Evolutionary conservation across 352 stramenopile species (phyloP), one percentile per base, ranked within the genome.

Genomic region (Globisporangium cylindrosporum): DNA sequence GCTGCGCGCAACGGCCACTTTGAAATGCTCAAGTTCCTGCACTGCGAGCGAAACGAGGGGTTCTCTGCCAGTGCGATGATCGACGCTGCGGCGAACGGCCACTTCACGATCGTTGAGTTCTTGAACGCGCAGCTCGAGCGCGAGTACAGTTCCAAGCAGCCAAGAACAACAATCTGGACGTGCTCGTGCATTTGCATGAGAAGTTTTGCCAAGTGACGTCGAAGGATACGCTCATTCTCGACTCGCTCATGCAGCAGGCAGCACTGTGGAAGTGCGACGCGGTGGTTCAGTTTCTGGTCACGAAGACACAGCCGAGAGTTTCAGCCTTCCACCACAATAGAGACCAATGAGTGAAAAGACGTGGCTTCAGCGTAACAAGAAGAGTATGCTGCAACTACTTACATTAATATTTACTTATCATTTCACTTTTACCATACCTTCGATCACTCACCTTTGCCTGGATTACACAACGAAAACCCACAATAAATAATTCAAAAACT

Each of bases 401-500:
- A 7, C 24, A 56, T 56, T 29, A 56, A 29, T 32, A 56, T 29
- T 56, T 20, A 12, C 24, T 56, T 27, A 56, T 22, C 22, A 56
- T 56, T 24, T 32, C n/a, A 27, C 20, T 27, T 27, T 51, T n/a
- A 9, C 6, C 46, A 22, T 41, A 41, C 10, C 34, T 41, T 41
- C 34, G 34, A 41, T 12, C 8, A 9, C 22, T 22, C 9, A 20
- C 6, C 27, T 32, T 32, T 32, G 27, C 10, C 15, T 53, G 3
- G n/a, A 20, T 1, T 29, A 4, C n/a, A 32, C 22, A 1, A 18
- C 5, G 15, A 4, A 24, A 56, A 56, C 12, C 1, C 14, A 15
- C 24, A 56, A 56, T 56, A 56, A 56, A 56, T 56, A 56, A 32
- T 8, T 18, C 49, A 56, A 56, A 56, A 56, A 7, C 20, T 56